These are phyloP conservation scores for Ogataea chonburiensis DNA, from an alignment of 805 yeast genomes.

Conservation along the genomic window DNA sequence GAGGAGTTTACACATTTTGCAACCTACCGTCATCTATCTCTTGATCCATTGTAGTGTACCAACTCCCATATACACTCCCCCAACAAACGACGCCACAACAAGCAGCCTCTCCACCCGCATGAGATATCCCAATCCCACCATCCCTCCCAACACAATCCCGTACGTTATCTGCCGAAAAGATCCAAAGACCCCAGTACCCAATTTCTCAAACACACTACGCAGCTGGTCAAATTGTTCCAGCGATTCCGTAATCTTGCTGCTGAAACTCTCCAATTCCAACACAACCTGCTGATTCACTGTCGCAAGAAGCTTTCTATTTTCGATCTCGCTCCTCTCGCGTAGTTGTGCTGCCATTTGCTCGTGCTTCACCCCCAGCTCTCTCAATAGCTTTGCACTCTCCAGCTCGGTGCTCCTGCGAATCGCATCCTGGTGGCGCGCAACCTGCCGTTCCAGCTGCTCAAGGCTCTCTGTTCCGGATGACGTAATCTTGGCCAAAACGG, in stretches of 20 bases:
- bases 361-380: conserved; percentile 7
- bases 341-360: conserved; percentile 7
- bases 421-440: conserved; percentile 4
- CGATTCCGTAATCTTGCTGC: no score
- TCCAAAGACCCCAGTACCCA: conserved; percentile 4
- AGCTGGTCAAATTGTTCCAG: conserved; percentile 12
- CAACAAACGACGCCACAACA: conserved; percentile 8
- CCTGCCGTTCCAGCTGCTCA: conserved; percentile 3
- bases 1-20: neutral
- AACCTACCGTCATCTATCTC: neutral
- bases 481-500: conserved; percentile 1
- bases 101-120: conserved; percentile 8
- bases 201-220: conserved; percentile 1
- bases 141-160: conserved; percentile 1
- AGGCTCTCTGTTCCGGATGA: no score
- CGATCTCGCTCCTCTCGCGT: neutral
- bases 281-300: no score
- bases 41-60: conserved; percentile 5
- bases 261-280: no score
- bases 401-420: neutral
- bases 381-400: conserved; percentile 5
- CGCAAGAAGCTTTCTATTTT: no score
- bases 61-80: conserved; percentile 13
- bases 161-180: conserved; percentile 6
- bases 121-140: conserved; percentile 5